Conservation (phyloP, 352 stramenopile species). For the Detonula confervacea region DNA sequence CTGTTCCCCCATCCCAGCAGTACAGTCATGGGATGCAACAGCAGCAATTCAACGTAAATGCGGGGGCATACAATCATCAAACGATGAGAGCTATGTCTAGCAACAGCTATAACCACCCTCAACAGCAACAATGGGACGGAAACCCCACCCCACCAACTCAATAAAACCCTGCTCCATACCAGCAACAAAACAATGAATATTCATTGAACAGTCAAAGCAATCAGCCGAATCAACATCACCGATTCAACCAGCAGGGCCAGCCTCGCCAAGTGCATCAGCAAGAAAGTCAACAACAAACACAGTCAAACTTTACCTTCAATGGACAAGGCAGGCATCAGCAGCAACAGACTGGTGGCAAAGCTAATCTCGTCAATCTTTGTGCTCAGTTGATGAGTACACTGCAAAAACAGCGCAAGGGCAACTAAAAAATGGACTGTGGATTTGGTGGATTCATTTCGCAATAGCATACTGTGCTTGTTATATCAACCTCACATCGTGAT, state of each 20-base stretch:
- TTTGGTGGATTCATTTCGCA: slow-evolving; percentile 28
- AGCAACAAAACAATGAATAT: slow-evolving; percentile 57
- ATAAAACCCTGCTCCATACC: slow-evolving; percentile 33
- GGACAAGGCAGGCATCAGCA: slow-evolving; percentile 35
- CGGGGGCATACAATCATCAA: slow-evolving; percentile 50
- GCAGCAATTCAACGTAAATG: slow-evolving; percentile 16
- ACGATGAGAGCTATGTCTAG: slow-evolving; percentile 31
- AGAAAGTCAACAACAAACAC: slow-evolving; percentile 42
- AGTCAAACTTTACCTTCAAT: slow-evolving; percentile 28
- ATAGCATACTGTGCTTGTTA: slow-evolving; percentile 22
- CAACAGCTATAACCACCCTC: slow-evolving; percentile 22
- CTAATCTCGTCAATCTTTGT: slow-evolving; percentile 75
- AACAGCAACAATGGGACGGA: slow-evolving; percentile 24
- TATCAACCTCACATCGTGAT: neutral
- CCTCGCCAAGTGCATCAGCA: slow-evolving; percentile 20
- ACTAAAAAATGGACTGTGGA: slow-evolving; percentile 11
- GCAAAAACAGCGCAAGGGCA: slow-evolving; percentile 61
- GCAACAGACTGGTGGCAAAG: slow-evolving; percentile 51
- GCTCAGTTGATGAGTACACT: slow-evolving; percentile 82
- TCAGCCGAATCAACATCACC: slow-evolving; percentile 22
- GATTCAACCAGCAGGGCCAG: slow-evolving; percentile 40
- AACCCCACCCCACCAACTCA: slow-evolving; percentile 32
- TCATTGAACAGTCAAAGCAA: slow-evolving; percentile 38
- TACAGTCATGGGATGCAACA: slow-evolving; percentile 36
- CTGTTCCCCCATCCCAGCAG: slow-evolving; percentile 30